Evolutionary conservation across 1,284 basidiomycete genomes (phyloP).

Genomic region (Ganoderma resinaceum): DNA sequence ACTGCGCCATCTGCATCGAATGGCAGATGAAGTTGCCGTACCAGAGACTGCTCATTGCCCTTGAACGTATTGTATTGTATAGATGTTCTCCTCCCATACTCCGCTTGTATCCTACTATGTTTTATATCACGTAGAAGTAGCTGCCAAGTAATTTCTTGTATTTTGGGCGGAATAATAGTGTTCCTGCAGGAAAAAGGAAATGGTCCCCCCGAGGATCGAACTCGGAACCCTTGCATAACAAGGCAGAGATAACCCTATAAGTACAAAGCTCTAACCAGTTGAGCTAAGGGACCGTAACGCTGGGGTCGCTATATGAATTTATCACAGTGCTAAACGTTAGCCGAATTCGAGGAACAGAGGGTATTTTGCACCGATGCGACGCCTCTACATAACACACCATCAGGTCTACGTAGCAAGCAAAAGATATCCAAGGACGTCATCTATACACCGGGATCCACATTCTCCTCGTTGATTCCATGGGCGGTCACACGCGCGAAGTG

Average conservation of each 20-base stretch:
- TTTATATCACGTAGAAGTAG: not conserved
- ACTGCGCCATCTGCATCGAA: not conserved
- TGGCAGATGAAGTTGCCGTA: not conserved
- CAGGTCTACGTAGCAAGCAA: not conserved
- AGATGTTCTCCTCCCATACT: not conserved
- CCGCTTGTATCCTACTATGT: not conserved
- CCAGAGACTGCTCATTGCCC: not conserved
- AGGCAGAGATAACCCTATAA: slow-evolving; percentile 49
- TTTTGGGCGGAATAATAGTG: not conserved
- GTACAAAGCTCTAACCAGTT: slow-evolving; percentile 58
- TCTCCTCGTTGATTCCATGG: slow-evolving; percentile 56
- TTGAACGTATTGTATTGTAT: not conserved
- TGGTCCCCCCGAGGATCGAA: slow-evolving; percentile 58
- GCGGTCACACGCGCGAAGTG: slow-evolving; percentile 64
- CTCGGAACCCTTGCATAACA: slow-evolving; percentile 54
- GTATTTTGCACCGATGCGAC: not conserved
- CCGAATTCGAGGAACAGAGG: not conserved
- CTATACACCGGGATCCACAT: slow-evolving; percentile 28
- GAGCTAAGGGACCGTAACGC: slow-evolving; percentile 50
- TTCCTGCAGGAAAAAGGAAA: slow-evolving; percentile 29
- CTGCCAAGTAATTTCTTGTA: not conserved
- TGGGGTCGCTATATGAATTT: not conserved
- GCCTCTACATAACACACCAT: not conserved
- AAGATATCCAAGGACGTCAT: not conserved
- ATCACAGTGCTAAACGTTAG: not conserved